Percentiles rank a stretch among this genome's conserved stretches.
These are phyloP conservation scores for Ramalina intermedia DNA, from an alignment of 495 filamentous ascomycete genomes.

Conservation along the genomic window DNA sequence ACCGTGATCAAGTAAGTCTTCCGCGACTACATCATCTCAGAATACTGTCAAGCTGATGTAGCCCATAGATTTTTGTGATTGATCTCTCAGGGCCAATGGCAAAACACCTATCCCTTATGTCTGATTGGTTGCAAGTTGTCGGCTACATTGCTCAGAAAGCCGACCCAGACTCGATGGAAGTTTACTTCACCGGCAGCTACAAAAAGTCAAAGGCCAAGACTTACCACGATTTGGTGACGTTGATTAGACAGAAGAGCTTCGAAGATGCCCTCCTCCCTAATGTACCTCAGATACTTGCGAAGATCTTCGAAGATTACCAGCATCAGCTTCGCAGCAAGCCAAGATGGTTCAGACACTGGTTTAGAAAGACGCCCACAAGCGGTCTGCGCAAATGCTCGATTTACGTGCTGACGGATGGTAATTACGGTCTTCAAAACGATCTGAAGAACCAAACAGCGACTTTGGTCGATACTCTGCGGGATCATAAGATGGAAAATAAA, in stretches of 20 bases:
- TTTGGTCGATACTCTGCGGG: slow-evolving; percentile 15
- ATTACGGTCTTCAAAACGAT: slow-evolving; percentile 18
- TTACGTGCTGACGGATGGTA: slow-evolving; percentile 27
- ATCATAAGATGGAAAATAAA: slow-evolving; percentile 6
- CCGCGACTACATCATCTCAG: no score
- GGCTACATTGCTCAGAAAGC: slow-evolving; percentile 20
- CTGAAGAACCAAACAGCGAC: slow-evolving; percentile 13
- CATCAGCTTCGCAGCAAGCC: slow-evolving; percentile 15
- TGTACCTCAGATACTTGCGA: not conserved
- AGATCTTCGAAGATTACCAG: slow-evolving; percentile 2
- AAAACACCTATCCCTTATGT: slow-evolving; percentile 15
- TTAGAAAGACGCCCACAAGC: slow-evolving; percentile 24
- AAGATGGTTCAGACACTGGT: no score
- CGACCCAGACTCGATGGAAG: slow-evolving; percentile 21
- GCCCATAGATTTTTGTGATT: slow-evolving; percentile 25
- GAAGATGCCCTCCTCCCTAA: slow-evolving; percentile 10
- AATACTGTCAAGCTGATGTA: no score
- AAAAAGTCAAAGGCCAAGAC: no score
- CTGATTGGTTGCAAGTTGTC: slow-evolving; percentile 15
- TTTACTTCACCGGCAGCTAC: slow-evolving; percentile 16
- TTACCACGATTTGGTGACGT: no score
- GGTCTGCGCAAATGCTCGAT: slow-evolving; percentile 16
- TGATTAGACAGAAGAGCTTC: not conserved
- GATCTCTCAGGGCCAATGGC: slow-evolving; percentile 25
- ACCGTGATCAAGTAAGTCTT: slow-evolving; percentile 12